A percentile compares a stretch with the other conserved stretches of the same genome.
Conservation (phyloP, 75 land plant species). For the Pseudotsuga menziesii region DNA sequence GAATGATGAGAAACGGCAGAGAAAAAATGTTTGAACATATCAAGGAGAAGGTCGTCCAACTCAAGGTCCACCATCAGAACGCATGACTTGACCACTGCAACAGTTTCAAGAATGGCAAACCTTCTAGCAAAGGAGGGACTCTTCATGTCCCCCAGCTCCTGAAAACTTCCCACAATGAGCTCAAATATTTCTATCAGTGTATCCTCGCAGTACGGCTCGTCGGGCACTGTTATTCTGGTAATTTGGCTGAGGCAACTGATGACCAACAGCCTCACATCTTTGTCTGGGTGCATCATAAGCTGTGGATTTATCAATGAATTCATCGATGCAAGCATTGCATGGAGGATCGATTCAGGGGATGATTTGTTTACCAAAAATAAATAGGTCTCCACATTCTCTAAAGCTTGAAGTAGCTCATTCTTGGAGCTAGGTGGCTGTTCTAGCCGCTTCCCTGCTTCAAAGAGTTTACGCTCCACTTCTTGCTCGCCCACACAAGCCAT, state of each 20-base stretch:
- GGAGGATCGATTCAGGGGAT: conserved; percentile 33
- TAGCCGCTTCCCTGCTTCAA: conserved; percentile 31
- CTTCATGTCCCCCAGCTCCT: conserved; percentile 5
- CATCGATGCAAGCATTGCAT: conserved; percentile 41
- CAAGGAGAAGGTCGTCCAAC: too few relatives aligned
- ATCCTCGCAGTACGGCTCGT: conserved; percentile 55
- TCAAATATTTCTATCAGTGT: conserved; percentile 11
- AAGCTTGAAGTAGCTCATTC: conserved; percentile 32
- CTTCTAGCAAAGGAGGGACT: conserved; percentile 14
- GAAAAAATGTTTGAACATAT: too few relatives aligned
- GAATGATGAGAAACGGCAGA: too few relatives aligned
- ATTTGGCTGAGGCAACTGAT: conserved; percentile 72
- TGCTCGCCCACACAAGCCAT: conserved; percentile 8
- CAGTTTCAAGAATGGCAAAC: not conserved
- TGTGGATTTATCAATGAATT: conserved; percentile 48
- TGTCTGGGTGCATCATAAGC: conserved; percentile 52
- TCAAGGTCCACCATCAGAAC: too few relatives aligned
- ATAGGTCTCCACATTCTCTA: conserved; percentile 3
- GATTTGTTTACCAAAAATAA: conserved; percentile 38
- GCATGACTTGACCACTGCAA: too few relatives aligned
- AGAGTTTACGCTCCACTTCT: conserved; percentile 23
- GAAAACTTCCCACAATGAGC: conserved; percentile 16
- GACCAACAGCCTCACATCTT: conserved; percentile 60
- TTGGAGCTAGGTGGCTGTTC: conserved; percentile 20
- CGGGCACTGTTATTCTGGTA: conserved; percentile 71